A percentile compares a stretch with the other conserved stretches of the same genome.
phyloP scores from a whole-genome alignment of 2,329 filamentous ascomycete species.

The Harringtonia aguacate region DNA sequence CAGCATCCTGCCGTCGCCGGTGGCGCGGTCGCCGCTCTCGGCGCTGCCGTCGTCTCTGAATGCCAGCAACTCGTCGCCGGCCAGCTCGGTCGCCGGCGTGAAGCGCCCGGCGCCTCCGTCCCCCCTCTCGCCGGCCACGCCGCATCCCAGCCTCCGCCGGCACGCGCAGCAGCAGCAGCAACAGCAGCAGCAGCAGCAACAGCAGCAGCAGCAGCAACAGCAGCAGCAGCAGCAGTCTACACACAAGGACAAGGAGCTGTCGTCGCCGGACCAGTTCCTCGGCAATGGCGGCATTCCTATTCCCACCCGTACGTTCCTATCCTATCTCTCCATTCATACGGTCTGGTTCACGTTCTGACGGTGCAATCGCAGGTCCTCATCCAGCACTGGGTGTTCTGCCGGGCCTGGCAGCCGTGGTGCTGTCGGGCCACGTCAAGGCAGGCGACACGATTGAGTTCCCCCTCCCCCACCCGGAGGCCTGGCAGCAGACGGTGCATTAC shows the following conservation, averaged over 20 bases:
- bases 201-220: not conserved
- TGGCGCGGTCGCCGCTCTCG: constrained; percentile 5
- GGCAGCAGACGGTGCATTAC: constrained; percentile 43
- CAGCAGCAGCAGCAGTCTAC: no score
- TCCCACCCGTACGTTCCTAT: constrained; percentile 34
- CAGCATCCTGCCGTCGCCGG: constrained; percentile 7
- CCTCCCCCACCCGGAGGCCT: constrained; percentile 43
- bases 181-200: not conserved
- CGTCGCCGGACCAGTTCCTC: constrained; percentile 3
- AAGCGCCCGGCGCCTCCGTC: constrained; percentile 6
- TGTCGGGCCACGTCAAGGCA: constrained; percentile 38
- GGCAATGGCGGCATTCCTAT: constrained; percentile 19
- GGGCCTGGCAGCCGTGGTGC: constrained; percentile 41
- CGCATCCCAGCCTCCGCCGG: constrained; percentile 2
- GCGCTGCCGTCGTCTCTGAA: constrained; percentile 10
- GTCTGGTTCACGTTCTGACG: not conserved
- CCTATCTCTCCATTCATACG: not conserved
- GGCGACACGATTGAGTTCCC: constrained; percentile 48
- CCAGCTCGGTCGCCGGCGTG: not conserved
- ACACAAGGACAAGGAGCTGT: not conserved
- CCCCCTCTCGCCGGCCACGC: constrained; percentile 2
- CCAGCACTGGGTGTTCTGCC: constrained; percentile 40
- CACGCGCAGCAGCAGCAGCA: not conserved
- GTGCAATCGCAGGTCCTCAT: constrained; percentile 31
- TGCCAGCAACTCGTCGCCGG: not conserved